These are phyloP conservation scores for Eucalyptus lansdowneana DNA, from an alignment of 345 rosid species.

Conservation along the genomic window DNA sequence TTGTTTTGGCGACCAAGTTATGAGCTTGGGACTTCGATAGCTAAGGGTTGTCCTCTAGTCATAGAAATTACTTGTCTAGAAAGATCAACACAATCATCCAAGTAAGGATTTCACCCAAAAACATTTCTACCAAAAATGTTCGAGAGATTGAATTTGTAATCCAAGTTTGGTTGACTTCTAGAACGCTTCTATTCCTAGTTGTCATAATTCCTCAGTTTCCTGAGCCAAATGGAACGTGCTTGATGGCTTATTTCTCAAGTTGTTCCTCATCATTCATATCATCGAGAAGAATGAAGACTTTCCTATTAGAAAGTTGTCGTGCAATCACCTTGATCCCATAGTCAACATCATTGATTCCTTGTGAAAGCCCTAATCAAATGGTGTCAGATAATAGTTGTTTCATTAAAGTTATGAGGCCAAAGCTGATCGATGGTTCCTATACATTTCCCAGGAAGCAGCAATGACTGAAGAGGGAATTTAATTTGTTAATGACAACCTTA, in stretches of 20 bases:
- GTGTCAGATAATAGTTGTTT: background rate
- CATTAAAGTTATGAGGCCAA: background rate
- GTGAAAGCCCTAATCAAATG: background rate
- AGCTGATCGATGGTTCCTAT: background rate
- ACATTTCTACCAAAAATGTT: background rate
- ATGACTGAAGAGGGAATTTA: background rate
- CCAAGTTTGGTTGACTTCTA: background rate
- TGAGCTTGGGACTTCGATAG: background rate
- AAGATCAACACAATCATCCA: background rate
- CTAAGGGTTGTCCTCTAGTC: background rate
- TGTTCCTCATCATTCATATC: background rate
- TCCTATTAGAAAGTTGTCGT: background rate
- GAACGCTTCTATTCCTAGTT: background rate
- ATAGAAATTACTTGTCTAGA: background rate
- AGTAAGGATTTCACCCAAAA: background rate
- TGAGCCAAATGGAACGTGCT: background rate
- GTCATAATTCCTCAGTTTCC: background rate
- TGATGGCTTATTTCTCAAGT: background rate
- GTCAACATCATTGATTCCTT: background rate
- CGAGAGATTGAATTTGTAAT: background rate
- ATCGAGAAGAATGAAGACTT: background rate
- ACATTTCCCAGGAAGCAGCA: background rate
- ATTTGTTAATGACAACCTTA: background rate
- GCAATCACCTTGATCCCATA: background rate
- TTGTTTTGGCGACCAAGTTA: background rate